Base-by-base conservation (phyloP, 2,329 filamentous ascomycete genomes). In the Alternaria burnsii region DNA sequence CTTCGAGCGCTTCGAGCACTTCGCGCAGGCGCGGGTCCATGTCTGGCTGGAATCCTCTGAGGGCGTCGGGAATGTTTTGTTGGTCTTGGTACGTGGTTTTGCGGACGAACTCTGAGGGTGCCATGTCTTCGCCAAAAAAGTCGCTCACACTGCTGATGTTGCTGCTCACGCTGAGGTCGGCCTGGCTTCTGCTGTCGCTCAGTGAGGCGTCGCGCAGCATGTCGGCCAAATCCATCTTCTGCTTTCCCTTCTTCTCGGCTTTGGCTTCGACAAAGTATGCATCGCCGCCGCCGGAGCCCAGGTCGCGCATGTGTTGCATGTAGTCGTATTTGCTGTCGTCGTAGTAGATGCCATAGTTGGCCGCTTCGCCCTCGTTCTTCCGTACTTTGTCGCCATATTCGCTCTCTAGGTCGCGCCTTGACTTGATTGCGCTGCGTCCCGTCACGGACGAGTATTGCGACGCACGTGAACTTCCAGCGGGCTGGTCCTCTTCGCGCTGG, bases 291-390 rank as follows among this genome's bases (percentile, higher is more conserved):
- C 86, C 81, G 3, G 75, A 74, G 3, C 83, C 92, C 43, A 99
- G 82, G 71, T 98, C 95, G 56, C 93, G 91, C 85, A 99, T 83
- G 80, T 99, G 95, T 80, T 99, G 95, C 95, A 99, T 99, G 82
- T 99, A 99, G 80, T 99, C 95, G 81, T 99, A 99, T 74, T 92
- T 87, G 66, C 92, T 91, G 80, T 99, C 95, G 80, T 99, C 96
- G 79, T 86, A 99, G 84, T 91, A 99, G 66, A 99, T 88, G 66
- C 95, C 95, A 80, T 97, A 88, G 77, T 91, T 92, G 68, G 96
- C 95, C 9, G 96, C 95, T 81, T 99, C 94, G 71, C 96, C 96
- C 80, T 99, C 95, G 78, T 99, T 98, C 58, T 88, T 86, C 69
- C 94, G 89, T 67, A 97, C 88, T 61, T 81, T 81, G 42, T 86